Evolutionary conservation across 2,329 filamentous ascomycete genomes (phyloP), one percentile per base, ranked within the genome.

Genomic region (Cadophora sp.): DNA sequence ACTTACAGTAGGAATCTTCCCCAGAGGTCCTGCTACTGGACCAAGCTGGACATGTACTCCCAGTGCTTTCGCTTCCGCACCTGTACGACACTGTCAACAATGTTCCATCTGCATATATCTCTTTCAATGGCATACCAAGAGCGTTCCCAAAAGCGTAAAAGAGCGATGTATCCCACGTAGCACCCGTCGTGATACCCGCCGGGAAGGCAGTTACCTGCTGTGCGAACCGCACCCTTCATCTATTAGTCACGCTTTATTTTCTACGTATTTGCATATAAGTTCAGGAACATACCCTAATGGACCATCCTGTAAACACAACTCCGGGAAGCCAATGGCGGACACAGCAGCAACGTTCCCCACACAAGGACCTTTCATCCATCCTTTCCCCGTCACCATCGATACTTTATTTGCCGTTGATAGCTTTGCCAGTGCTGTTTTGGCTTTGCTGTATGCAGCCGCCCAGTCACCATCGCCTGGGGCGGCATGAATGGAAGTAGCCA

Each of bases 351-450:
- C 89, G 75, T 89, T 89, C 48, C 87, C 87, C 8, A 90, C 88
- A 73, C 90, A 92, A 68, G 88, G 84, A 0, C 87, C 89, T 80
- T 91, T 91, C 73, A 84, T 82, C 91, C 91, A 94, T 24, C 92
- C 92, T 3, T 88, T 86, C 14, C 93, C 93, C 0, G 91, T 92
- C 4, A 92, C 93, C 67, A 96, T 84, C 74, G 90, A 91, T 74
- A 95, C 85, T 79, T 96, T 96, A 77, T 96, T 92, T 2, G 86
- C 81, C 55, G 92, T 82, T 13, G 87, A 91, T 82, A 96, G 89
- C 75, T 87, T 85, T 41, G 83, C 82, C 4, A 96, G 85, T 68
- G 94, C 79, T 4, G 84, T 80, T 16, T 87, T 84, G 0, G 92
- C 92, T 76, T 92, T 92, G 55, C 81, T 78, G 76, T 94, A 93